Evolutionary conservation across 768 basidiomycete species (phyloP).

Genomic region (Pleurotus giganteus): DNA sequence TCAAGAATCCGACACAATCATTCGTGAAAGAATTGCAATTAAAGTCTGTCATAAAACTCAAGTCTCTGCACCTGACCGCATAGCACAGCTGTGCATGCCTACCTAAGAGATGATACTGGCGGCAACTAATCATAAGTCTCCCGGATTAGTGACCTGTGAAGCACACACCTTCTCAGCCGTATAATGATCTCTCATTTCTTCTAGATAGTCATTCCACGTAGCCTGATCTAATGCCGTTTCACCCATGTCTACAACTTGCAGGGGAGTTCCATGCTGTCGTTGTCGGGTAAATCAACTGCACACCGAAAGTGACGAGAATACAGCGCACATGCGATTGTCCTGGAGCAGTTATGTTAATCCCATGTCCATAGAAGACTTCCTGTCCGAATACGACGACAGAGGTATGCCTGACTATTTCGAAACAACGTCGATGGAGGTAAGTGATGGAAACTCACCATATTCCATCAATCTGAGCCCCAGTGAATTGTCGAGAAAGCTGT

Average conservation of each 20-base stretch:
- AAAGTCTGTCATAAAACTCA: constrained; percentile 52
- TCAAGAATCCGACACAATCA: constrained; percentile 84
- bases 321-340: constrained; percentile 78
- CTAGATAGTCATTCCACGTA: constrained; percentile 83
- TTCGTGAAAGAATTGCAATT: constrained; percentile 96
- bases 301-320: not conserved
- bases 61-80: not conserved
- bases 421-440: not conserved
- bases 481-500: constrained; percentile 74
- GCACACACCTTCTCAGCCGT: constrained; percentile 81
- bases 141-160: not conserved
- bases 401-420: constrained; percentile 69
- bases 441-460: constrained; percentile 61
- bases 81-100: constrained; percentile 13
- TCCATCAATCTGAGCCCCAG: constrained; percentile 89
- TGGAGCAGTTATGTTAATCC: constrained; percentile 68
- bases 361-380: constrained; percentile 90
- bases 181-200: constrained; percentile 73
- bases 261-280: constrained; percentile 68
- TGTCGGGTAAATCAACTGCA: not conserved
- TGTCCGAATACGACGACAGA: constrained; percentile 84
- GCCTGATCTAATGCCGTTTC: constrained; percentile 78
- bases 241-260: constrained; percentile 72
- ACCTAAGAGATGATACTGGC: constrained; percentile 86
- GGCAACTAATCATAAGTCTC: not conserved